Evolutionary conservation across 345 rosid genomes (phyloP), one percentile per base, ranked within the genome.

Genomic region (Gossypium turneri): DNA sequence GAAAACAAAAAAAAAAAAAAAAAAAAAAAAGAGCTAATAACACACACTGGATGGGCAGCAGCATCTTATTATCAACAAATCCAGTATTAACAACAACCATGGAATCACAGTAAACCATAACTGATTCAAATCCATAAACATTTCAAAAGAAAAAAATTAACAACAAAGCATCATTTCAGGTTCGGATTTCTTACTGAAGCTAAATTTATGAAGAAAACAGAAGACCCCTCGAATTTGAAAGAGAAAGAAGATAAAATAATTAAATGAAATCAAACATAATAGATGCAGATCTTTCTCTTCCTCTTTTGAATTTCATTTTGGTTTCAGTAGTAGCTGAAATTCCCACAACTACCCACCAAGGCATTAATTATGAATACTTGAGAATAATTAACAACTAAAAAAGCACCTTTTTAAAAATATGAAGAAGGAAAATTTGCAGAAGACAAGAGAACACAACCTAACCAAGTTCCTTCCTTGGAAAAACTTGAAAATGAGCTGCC

Each of bases 251-350:
- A 2, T 16, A 52, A 68, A 70, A 43, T 16, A 9, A 56, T 3
- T 9, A 57, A 1, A 57, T 57, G 16, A 22, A 57, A 57, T 22
- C 29, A 57, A 57, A 11, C 15, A 57, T 3, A 57, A 57, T 4
- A 57, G 2, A 2, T 3, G 24, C 16, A 73, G 73, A 82, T 76
- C 77, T 64, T 62, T 76, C 75, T 58, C 29, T 65, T 56, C 34
- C 20, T 0, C 27, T 50, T 38, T 6, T 3, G 9, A 4, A 29
- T 29, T 53, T 70, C 16, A 47, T 50, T 29, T 41, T 7, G n/a
- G 29, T 15, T 9, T 55, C 34, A 52, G 58, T 50, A 52, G 51
- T 29, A 69, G 47, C 59, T 7, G 5, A 45, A 24, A 12, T 47
- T 3, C 12, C 72, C 48, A 58, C 38, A 55, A 24, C 55, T 22